These are phyloP conservation scores for Phytopythium helicoides DNA, from an alignment of 352 stramenopile species.

Conservation along the genomic window DNA sequence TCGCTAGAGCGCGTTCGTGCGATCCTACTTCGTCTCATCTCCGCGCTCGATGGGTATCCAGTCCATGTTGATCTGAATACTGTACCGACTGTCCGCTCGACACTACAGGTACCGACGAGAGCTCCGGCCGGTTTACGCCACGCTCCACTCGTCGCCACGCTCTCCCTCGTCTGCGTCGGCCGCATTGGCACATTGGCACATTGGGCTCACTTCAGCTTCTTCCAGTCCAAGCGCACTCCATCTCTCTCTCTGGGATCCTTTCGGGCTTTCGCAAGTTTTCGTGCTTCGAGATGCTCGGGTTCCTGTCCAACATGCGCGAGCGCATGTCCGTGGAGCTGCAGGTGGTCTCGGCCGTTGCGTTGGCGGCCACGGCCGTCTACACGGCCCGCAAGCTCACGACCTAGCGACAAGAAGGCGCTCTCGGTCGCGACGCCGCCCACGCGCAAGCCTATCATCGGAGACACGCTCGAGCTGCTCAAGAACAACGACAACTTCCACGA, in stretches of 20 bases:
- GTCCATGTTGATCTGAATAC: no score
- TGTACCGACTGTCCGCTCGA: no score
- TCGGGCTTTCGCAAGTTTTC: not conserved
- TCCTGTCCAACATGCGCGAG: conserved; percentile 2
- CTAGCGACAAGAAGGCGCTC: not conserved
- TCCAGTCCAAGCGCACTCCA: not conserved
- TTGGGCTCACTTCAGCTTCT: conserved; percentile 4
- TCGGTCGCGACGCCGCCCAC: not conserved
- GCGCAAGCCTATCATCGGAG: not conserved
- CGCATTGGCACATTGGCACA: no score
- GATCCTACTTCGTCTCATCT: no score
- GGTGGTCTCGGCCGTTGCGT: not conserved
- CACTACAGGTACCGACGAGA: no score
- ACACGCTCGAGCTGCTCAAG: not conserved
- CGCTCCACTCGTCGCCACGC: no score
- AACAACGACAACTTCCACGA: conserved; percentile 21
- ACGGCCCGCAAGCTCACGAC: not conserved
- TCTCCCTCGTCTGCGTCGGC: no score
- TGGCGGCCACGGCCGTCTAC: not conserved
- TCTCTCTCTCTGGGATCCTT: not conserved
- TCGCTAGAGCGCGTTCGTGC: no score
- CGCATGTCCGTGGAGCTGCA: conserved; percentile 2
- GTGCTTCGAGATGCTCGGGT: not conserved
- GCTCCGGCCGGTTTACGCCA: no score
- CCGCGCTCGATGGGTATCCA: no score